phyloP scores from a whole-genome alignment of 441 rosid genomes.

The Raphanus hybrid region DNA sequence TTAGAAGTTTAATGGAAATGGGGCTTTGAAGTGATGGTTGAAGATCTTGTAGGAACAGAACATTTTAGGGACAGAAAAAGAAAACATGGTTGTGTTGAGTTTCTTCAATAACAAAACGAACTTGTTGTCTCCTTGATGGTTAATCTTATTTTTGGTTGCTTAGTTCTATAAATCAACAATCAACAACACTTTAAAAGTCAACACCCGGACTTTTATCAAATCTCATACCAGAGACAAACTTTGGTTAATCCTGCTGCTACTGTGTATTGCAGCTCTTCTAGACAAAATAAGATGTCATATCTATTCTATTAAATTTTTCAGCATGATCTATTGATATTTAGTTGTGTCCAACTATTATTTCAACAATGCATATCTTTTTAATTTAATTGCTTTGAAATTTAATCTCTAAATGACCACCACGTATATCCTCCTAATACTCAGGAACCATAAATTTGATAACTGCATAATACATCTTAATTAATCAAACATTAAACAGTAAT shows the following conservation, averaged over 20 bases:
- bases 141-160: slow-evolving; percentile 15
- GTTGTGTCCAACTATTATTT: too few relatives aligned
- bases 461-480: too few relatives aligned
- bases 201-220: too few relatives aligned
- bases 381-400: too few relatives aligned
- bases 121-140: not conserved
- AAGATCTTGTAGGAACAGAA: slow-evolving; percentile 28
- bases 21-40: slow-evolving; percentile 25
- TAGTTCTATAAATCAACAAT: not conserved
- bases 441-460: too few relatives aligned
- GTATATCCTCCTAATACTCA: too few relatives aligned
- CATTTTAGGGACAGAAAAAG: slow-evolving; percentile 15
- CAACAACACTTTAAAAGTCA: not conserved
- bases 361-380: too few relatives aligned
- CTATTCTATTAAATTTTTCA: too few relatives aligned
- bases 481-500: too few relatives aligned
- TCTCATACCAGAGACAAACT: not conserved
- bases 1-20: slow-evolving; percentile 29
- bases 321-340: too few relatives aligned
- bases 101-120: slow-evolving; percentile 32
- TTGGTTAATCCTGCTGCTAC: not conserved
- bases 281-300: too few relatives aligned
- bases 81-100: slow-evolving; percentile 27
- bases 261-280: not conserved
- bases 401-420: too few relatives aligned